Conservation (phyloP, 352 stramenopile genomes). For the Thalassiosira mediterranea region DNA sequence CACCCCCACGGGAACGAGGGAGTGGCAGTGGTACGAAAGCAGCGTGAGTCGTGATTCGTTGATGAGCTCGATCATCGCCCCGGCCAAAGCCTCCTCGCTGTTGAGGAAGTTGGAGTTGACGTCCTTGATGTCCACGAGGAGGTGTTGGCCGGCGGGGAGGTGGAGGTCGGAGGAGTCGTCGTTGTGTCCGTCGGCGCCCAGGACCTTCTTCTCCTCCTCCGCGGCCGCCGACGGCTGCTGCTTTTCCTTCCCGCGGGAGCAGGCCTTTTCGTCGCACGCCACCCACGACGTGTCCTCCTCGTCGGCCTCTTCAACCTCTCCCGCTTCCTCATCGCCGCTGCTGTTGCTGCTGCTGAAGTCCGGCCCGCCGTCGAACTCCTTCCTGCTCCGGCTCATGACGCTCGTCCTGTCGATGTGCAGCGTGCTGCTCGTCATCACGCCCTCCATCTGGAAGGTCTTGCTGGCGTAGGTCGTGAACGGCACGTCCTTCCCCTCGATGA, state of each 20-base stretch:
- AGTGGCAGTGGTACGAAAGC: slow-evolving; percentile 81
- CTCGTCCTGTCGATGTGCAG: slow-evolving; percentile 40
- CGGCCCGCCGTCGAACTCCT: slow-evolving; percentile 8
- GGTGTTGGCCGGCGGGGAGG: slow-evolving; percentile 64
- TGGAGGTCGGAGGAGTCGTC: slow-evolving; percentile 45
- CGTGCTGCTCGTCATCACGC: slow-evolving; percentile 21
- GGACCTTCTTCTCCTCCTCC: slow-evolving; percentile 9
- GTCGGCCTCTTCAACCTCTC: slow-evolving; percentile 33
- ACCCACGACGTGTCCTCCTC: neutral
- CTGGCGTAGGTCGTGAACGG: slow-evolving; percentile 69
- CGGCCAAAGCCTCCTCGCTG: slow-evolving; percentile 59
- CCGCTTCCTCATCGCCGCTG: slow-evolving; percentile 44
- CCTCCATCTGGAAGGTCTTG: slow-evolving; percentile 59
- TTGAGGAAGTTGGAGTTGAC: slow-evolving; percentile 75
- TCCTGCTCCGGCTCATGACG: slow-evolving; percentile 11
- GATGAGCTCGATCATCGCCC: slow-evolving; percentile 69
- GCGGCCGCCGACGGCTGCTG: too few species aligned
- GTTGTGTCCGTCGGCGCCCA: slow-evolving; percentile 30
- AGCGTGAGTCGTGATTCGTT: slow-evolving; percentile 62
- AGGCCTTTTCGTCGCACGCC: too few species aligned
- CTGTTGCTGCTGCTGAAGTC: slow-evolving; percentile 9
- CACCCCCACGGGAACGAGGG: slow-evolving; percentile 70
- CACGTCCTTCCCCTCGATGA: slow-evolving; percentile 52
- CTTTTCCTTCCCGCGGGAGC: too few species aligned
- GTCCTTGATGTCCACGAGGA: slow-evolving; percentile 78